Evolutionary conservation across 1,139 yeast genomes (phyloP).

Genomic region (Geotrichum fermentans): DNA sequence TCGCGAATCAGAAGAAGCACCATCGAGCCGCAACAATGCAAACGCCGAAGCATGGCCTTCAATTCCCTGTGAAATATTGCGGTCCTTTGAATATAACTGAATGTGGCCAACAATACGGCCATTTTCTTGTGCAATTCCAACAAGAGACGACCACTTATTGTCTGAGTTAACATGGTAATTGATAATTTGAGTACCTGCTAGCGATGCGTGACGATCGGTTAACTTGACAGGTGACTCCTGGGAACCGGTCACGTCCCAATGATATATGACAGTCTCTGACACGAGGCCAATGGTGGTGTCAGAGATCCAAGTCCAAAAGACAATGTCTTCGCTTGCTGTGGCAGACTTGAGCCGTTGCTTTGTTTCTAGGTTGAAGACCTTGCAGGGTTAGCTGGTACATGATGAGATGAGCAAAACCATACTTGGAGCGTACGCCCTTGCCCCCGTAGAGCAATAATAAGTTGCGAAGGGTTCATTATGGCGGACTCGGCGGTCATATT

Average conservation of each 20-base stretch:
- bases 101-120: slow-evolving; percentile 96
- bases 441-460: slow-evolving; percentile 89
- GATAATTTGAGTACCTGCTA: slow-evolving; percentile 83
- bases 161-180: slow-evolving; percentile 79
- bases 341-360: slow-evolving; percentile 87
- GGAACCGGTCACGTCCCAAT: slow-evolving; percentile 81
- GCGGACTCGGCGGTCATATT: slow-evolving; percentile 98
- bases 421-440: slow-evolving; percentile 89
- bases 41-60: slow-evolving; percentile 97
- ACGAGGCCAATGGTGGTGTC: slow-evolving; percentile 74
- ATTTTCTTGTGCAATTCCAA: slow-evolving; percentile 91
- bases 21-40: slow-evolving; percentile 68
- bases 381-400: neutral
- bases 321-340: slow-evolving; percentile 81
- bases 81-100: slow-evolving; percentile 80
- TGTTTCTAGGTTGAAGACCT: slow-evolving; percentile 76
- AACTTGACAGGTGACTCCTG: slow-evolving; percentile 74
- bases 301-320: slow-evolving; percentile 93
- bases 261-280: slow-evolving; percentile 67
- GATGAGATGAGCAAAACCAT: slow-evolving; percentile 11
- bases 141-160: slow-evolving; percentile 89
- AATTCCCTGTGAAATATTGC: slow-evolving; percentile 92
- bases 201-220: slow-evolving; percentile 76
- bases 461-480: slow-evolving; percentile 86
- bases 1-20: slow-evolving; percentile 73